A percentile compares a stretch with the other conserved stretches of the same genome.
phyloP scores from a whole-genome alignment of 1,284 basidiomycete genomes.

The Cerrena zonata region DNA sequence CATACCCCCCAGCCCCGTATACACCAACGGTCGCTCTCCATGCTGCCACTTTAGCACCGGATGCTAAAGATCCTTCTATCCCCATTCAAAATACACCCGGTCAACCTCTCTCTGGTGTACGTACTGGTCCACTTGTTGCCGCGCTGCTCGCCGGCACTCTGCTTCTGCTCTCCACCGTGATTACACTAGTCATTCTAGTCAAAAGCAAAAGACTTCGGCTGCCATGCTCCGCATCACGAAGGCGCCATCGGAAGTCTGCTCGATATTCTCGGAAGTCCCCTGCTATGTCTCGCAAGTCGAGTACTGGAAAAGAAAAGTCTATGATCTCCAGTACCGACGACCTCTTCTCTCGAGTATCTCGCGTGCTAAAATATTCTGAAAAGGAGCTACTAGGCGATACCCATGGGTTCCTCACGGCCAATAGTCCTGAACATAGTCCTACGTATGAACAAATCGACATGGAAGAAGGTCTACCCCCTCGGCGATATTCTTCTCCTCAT shows the following conservation, averaged over 20 bases:
- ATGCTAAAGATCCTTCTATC: neutral
- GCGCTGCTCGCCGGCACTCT: slow-evolving; percentile 7
- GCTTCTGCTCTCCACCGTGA: slow-evolving; percentile 4
- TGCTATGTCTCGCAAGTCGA: too few species aligned
- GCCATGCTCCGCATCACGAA: neutral
- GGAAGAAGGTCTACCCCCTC: too few species aligned
- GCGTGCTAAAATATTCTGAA: neutral
- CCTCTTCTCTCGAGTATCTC: neutral
- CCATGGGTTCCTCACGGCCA: neutral
- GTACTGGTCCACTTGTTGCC: slow-evolving; percentile 11
- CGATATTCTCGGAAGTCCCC: too few species aligned
- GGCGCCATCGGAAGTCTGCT: too few species aligned
- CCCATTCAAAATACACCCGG: neutral
- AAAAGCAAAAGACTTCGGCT: slow-evolving; percentile 8
- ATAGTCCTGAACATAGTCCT: neutral
- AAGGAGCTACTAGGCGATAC: neutral
- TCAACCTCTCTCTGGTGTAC: slow-evolving; percentile 3
- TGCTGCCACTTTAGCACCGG: slow-evolving; percentile 9
- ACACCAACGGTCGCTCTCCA: slow-evolving; percentile 12
- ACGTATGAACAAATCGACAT: neutral
- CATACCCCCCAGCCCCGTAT: slow-evolving; percentile 12
- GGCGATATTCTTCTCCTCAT: slow-evolving; percentile 4
- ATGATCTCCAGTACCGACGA: neutral
- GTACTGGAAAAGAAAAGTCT: neutral
- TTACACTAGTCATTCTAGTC: slow-evolving; percentile 1